Evolutionary conservation across 192 early-diverging fungal species (phyloP).

Genomic region (Jimgerdemannia lactiflua): DNA sequence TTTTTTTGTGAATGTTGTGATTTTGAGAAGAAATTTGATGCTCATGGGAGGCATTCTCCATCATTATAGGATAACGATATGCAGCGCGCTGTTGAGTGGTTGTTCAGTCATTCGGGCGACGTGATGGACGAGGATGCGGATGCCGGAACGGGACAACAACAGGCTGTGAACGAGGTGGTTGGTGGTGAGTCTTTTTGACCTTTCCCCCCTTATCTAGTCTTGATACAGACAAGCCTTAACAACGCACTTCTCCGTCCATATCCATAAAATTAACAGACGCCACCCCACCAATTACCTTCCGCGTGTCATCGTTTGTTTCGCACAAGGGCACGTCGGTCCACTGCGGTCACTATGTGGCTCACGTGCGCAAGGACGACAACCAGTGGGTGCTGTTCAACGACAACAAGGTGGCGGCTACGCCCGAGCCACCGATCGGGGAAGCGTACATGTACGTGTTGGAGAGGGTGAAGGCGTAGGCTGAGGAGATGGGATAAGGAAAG

Average conservation of each 20-base stretch:
- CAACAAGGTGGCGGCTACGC: slow-evolving; percentile 82
- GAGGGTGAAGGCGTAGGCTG: slow-evolving; percentile 13
- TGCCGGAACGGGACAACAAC: slow-evolving; percentile 1
- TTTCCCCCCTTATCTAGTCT: no score
- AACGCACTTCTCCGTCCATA: neutral
- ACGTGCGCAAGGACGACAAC: slow-evolving; percentile 61
- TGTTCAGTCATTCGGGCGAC: slow-evolving; percentile 86
- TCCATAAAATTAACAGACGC: slow-evolving; percentile 25
- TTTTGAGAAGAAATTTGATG: no score
- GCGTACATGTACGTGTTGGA: slow-evolving; percentile 74
- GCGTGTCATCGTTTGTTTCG: slow-evolving; percentile 80
- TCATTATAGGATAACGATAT: slow-evolving; percentile 62
- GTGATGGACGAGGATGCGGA: slow-evolving; percentile 41
- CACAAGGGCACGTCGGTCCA: slow-evolving; percentile 96
- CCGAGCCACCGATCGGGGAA: slow-evolving; percentile 58
- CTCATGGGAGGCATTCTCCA: neutral
- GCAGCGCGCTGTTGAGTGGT: slow-evolving; percentile 93
- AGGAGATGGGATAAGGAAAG: slow-evolving; percentile 14
- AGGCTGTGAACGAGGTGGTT: neutral
- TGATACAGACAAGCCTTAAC: neutral
- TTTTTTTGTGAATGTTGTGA: neutral
- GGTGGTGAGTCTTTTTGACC: slow-evolving; percentile 24
- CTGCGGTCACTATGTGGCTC: slow-evolving; percentile 96
- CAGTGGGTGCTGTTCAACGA: slow-evolving; percentile 96
- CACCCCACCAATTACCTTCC: slow-evolving; percentile 53